phyloP scores from a whole-genome alignment of 345 rosid species.

The Isatis tinctoria region DNA sequence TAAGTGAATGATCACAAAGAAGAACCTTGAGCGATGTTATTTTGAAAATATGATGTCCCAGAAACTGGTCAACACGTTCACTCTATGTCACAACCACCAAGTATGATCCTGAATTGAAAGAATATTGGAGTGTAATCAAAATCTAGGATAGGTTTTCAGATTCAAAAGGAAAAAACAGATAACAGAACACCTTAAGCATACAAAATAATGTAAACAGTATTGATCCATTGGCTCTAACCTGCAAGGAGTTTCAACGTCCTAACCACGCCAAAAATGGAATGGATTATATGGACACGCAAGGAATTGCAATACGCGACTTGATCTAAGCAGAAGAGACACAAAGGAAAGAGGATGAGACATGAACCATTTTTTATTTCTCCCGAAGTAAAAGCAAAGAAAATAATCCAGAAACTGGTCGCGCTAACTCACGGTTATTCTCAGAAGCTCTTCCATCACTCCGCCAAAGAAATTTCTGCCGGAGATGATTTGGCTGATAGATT shows the following conservation, averaged over 20 bases:
- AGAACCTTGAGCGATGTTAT: constrained; percentile 69
- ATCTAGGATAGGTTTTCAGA: not conserved
- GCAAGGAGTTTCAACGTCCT: constrained; percentile 94
- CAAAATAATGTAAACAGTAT: not conserved
- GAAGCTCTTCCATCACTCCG: no score
- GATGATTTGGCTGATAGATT: no score
- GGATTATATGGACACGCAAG: constrained; percentile 81
- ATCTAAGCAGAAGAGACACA: constrained; percentile 37
- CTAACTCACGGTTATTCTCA: no score
- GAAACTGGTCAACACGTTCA: constrained; percentile 73
- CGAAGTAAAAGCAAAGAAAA: not conserved
- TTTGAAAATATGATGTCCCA: constrained; percentile 84
- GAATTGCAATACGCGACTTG: constrained; percentile 59
- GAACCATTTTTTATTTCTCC: not conserved
- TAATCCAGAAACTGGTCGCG: no score
- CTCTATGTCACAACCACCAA: constrained; percentile 72
- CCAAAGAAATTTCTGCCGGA: no score
- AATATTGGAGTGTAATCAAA: not conserved
- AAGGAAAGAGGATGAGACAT: not conserved
- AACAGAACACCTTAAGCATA: not conserved
- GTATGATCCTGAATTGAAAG: constrained; percentile 62
- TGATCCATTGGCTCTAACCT: constrained; percentile 49
- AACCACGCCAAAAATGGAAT: constrained; percentile 65
- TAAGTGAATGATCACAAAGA: constrained; percentile 83
- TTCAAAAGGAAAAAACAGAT: not conserved